Base-by-base conservation (phyloP, 108 stramenopile species). In the Schizochytrium sp. region DNA sequence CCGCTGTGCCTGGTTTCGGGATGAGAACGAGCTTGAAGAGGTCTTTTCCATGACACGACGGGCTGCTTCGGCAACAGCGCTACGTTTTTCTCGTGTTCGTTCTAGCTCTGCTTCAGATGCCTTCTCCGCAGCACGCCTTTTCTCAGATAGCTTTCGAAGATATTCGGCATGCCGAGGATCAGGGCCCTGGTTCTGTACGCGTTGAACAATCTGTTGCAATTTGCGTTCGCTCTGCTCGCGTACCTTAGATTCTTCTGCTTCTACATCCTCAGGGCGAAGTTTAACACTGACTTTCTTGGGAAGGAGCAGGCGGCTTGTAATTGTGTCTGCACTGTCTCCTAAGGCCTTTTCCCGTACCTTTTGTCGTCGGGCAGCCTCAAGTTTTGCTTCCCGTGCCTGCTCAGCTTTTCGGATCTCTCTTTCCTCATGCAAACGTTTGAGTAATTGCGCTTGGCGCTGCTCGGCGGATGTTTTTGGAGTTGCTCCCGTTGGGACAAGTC, bases 101-200 rank as follows among this genome's bases (percentile, higher is more conserved):
- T 38, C 45, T 0, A 17, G 38, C 3, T 83, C 76, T 47, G 49
- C 15, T 38, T 55, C 50, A 40, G 2, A 47, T 28, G 47, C 76
- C 40, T 83, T 49, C 55, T 83, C 76, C 55, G 28, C 53, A 38
- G 53, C 50, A 10, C 76, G 76, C 5, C 28, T 56, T 40, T 42
- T 10, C 28, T 83, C 76, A 0, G 76, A 10, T 17, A 83, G 76
- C 28, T 40, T 17, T 5, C 53, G 50, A n/a, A 83, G 76, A 42
- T 55, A 83, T 7, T 49, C 76, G 5, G 76, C 76, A 42, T 83
- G 76, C 15, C 76, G 76, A 42, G 76, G 76, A 28, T 83, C 76
- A 10, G 76, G 76, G 76, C 76, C 76, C 28, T 83, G 76, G 47
- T 53, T 83, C 47, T 83, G 76, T 8, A 83, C 76, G 10, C 53